A percentile compares a stretch with the other conserved stretches of the same genome.
Evolutionary conservation across 495 filamentous ascomycete genomes (phyloP).

Genomic region (Penicillium pulvis): DNA sequence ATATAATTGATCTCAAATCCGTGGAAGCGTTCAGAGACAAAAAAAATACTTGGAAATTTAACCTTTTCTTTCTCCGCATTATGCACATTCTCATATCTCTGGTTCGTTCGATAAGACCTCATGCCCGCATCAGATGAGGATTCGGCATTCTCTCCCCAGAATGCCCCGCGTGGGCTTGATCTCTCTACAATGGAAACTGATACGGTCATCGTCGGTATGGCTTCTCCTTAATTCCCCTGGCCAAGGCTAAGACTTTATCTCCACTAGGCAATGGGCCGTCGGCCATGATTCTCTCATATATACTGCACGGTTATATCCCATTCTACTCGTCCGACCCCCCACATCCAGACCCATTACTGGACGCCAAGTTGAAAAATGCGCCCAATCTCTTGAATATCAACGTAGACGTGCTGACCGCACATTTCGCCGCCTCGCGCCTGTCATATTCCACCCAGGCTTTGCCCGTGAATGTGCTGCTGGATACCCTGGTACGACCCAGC

Average conservation of each 20-base stretch:
- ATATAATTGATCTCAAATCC: conserved; percentile 13
- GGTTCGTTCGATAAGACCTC: conserved; percentile 15
- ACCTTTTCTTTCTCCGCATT: conserved; percentile 8
- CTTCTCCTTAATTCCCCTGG: conserved; percentile 6
- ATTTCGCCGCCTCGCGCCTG: conserved; percentile 62
- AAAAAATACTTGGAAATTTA: conserved; percentile 3
- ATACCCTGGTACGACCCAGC: conserved; percentile 66
- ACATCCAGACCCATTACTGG: conserved; percentile 63
- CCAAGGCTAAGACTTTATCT: conserved; percentile 10
- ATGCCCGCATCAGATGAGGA: conserved; percentile 5
- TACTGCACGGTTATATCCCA: conserved; percentile 67
- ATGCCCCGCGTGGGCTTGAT: conserved; percentile 39
- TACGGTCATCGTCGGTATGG: conserved; percentile 52
- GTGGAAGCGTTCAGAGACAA: conserved; percentile 6
- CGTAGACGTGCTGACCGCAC: conserved; percentile 53
- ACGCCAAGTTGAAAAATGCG: conserved; percentile 51
- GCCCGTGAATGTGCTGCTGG: conserved; percentile 64
- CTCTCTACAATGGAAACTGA: conserved; percentile 47
- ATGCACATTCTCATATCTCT: conserved; percentile 3
- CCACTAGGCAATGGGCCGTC: conserved; percentile 63
- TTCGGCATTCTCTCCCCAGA: conserved; percentile 29
- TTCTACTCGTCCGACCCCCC: conserved; percentile 54
- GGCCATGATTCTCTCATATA: conserved; percentile 67
- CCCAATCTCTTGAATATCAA: conserved; percentile 51
- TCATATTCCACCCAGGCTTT: conserved; percentile 68